Evolutionary conservation across 140 eudicot genomes (phyloP).

Genomic region (Bidens hawaiensis): DNA sequence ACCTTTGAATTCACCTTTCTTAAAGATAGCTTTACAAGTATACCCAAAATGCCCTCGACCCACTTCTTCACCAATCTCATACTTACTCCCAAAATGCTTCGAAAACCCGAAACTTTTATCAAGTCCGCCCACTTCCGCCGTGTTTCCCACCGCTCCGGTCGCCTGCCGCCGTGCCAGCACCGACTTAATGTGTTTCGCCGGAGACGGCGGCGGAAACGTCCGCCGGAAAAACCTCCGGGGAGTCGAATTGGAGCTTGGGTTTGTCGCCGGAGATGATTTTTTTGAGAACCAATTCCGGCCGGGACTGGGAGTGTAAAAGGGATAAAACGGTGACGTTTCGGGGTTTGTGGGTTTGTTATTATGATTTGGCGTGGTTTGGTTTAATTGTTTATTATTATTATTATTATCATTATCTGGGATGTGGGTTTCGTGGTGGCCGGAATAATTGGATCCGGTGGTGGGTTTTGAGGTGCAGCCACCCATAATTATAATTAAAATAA

Average conservation of each 20-base stretch:
- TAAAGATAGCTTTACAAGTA: constrained; percentile 74
- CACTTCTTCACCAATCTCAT: constrained; percentile 89
- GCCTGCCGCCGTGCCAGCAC: constrained; percentile 82
- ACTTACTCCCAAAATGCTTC: constrained; percentile 66
- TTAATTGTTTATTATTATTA: background rate
- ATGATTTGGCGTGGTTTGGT: constrained; percentile 12
- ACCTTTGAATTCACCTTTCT: constrained; percentile 82
- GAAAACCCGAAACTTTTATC: constrained; percentile 92
- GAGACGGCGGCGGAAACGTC: constrained; percentile 92
- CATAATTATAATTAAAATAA: too few species aligned
- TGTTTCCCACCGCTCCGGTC: constrained; percentile 59
- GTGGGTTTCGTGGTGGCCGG: constrained; percentile 27
- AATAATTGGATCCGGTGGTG: constrained; percentile 37
- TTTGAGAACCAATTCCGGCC: constrained; percentile 67
- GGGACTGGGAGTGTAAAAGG: constrained; percentile 84
- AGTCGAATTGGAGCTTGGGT: constrained; percentile 63
- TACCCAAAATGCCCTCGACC: constrained; percentile 98
- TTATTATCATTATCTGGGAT: constrained; percentile 18
- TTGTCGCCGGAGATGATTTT: constrained; percentile 70
- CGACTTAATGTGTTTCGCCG: constrained; percentile 86
- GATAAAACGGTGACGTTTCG: constrained; percentile 52
- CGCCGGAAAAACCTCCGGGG: constrained; percentile 77
- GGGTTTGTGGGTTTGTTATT: constrained; percentile 2
- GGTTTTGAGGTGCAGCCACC: constrained; percentile 75
- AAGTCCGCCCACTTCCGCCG: constrained; percentile 39